Base-by-base conservation (phyloP, 2,329 filamentous ascomycete species). In the Diaporthe caulivora region DNA sequence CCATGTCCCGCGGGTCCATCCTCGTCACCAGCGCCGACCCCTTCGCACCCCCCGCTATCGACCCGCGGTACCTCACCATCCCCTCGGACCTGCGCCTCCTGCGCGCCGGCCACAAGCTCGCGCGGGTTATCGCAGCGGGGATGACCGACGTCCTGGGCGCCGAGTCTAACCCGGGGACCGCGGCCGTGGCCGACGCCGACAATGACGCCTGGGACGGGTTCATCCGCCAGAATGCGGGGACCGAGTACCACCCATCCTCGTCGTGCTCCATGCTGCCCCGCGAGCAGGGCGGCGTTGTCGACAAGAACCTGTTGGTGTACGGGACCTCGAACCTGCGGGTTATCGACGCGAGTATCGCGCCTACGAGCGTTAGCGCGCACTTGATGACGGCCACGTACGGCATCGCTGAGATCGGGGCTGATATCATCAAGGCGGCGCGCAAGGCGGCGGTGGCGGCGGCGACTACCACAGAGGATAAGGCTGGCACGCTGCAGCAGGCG, bases 61-160 rank as follows among this genome's bases (percentile, higher is more conserved):
- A 86, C 87, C 78, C 76, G 71, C 78, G 80, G 54, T 77, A 80
- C 18, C 77, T 83, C 74, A 85, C 83, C 31, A 83, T 89, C 76
- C 87, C 88, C 13, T 82, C 89, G 55, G 89, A 91, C 75, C 79
- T 87, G 47, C 86, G 86, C 76, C 84, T 83, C 26, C 85, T 88
- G 60, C 80, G 79, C 31, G 78, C 80, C 49, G 80, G 84, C 9
- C 77, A 83, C 5, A 82, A 82, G 34, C 83, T 83, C 0, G 80
- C 79, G 44, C 54, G 73, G 51, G 47, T 72, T 68, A 44, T 77
- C 34, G 78, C 82, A 53, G 80, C 80, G 2, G 76, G 79, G 3
- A 81, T 84, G 75, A 77, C 78, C 44, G 77, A 75, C 75, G 80
- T 83, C 37, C 77, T 75, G 13, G 81, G 82, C 4, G 80, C 81